Percentiles rank a stretch among this genome's conserved stretches.
Evolutionary conservation across 2,329 filamentous ascomycete species (phyloP).

Genomic region (Colletotrichum theobromicola): DNA sequence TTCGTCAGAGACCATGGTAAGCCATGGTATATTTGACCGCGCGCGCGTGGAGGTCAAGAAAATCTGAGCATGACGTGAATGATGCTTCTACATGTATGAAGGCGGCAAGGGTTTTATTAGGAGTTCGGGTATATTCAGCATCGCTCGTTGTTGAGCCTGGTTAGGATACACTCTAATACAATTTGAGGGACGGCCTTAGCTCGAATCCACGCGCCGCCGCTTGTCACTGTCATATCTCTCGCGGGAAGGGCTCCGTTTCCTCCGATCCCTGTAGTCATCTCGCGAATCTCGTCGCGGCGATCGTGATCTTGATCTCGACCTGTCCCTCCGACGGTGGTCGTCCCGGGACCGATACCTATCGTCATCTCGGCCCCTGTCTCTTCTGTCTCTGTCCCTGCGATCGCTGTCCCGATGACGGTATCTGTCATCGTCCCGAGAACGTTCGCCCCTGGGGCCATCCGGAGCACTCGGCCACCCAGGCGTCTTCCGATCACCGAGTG

Average conservation of each 20-base stretch:
- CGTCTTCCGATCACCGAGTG: conserved; percentile 66
- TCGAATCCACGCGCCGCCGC: conserved; percentile 57
- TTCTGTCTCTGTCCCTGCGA: conserved; percentile 23
- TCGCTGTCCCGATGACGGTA: conserved; percentile 32
- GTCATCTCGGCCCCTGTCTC: conserved; percentile 31
- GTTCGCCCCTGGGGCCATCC: conserved; percentile 30
- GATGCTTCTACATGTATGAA: not conserved
- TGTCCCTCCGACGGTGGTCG: conserved; percentile 36
- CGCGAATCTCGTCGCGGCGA: conserved; percentile 54
- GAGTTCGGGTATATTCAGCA: conserved; percentile 24
- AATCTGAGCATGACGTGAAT: conserved; percentile 53
- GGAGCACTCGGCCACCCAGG: not conserved
- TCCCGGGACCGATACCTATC: conserved; percentile 35
- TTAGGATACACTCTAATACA: conserved; percentile 15
- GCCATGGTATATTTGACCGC: conserved; percentile 80
- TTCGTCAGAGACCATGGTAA: conserved; percentile 64
- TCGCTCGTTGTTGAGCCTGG: not conserved
- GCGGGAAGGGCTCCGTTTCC: conserved; percentile 63
- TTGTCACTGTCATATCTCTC: conserved; percentile 65
- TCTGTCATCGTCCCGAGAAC: conserved; percentile 45
- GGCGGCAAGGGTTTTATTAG: conserved; percentile 4
- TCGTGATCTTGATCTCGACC: conserved; percentile 57
- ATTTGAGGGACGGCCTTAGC: conserved; percentile 24
- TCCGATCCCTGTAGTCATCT: conserved; percentile 51
- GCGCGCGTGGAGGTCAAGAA: conserved; percentile 86